Evolutionary conservation across 345 rosid species (phyloP), one percentile per base, ranked within the genome.

Genomic region (Linum usitatissimum): DNA sequence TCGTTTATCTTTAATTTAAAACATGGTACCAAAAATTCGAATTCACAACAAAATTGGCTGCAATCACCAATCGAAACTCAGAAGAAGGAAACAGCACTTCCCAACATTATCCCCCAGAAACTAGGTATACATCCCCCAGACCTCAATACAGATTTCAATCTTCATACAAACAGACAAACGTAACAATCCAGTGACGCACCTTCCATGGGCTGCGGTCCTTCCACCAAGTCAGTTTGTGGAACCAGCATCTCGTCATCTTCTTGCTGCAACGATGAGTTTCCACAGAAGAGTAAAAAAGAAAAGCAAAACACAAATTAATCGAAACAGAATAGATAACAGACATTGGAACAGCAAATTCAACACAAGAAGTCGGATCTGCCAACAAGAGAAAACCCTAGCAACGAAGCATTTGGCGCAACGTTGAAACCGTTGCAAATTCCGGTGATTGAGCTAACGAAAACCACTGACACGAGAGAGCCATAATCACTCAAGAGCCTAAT

Each of bases 201-300:
- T 78, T 78, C 82, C 82, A 75, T 78, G 23, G 82, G 77, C 69
- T 72, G 79, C 55, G 82, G 71, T 18, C 79, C 79, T 0, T 70
- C 79, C 1, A 57, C 59, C 3, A 72, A 39, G n/a, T 75, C 82
- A 3, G 72, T 45, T 59, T 69, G 81, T 2, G 81, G 81, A 45
- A 78, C 79, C 54, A 78, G 57, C 77, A 78, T 72, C 71, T 78
- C 81, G 38, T 72, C 79, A 55, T 78, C 79, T n/a, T 60, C 75
- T 19, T 62, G 75, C 66, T 71, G 75, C 67, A 62, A 30, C 51
- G 17, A 45, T 23, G 10, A 7, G 17, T 45, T 45, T 45, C 17
- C 38, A 34, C 38, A 23, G 1, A 23, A 23, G 38, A 34, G 38
- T 34, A 34, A 53, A 62, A 62, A 45, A 21, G 49, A 36, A 51